Base-by-base conservation (phyloP, 345 rosid species). In the Isatis tinctoria region DNA sequence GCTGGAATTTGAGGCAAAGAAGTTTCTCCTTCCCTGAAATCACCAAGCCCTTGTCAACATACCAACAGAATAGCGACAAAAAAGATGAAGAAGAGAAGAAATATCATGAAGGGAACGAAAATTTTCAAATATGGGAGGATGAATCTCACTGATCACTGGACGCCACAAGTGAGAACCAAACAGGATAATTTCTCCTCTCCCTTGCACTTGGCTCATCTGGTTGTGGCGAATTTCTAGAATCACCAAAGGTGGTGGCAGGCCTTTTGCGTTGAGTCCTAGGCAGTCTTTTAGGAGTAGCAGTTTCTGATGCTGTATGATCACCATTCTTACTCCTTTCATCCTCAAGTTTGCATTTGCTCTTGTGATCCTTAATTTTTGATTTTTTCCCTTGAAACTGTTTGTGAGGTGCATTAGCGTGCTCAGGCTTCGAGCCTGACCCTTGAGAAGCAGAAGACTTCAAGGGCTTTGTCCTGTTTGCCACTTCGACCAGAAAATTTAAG, bases 131-230 rank as follows among this genome's bases (percentile, higher is more conserved):
- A 54, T 67, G 28, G 49, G 69, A 70, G 67, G 27, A 70, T 47
- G 73, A 67, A 70, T 64, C 93, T 89, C 81, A 94, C 98, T 83
- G 90, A 44, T 89, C 91, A 70, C 79, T 87, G 10, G 95, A 86
- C 44, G 97, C 92, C 35, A 94, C 83, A 76, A 91, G 82, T 4
- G 93, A 83, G 80, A 94, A 89, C 97, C 98, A 94, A 78, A 89
- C 84, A 53, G 94, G 88, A 72, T 83, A 74, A 69, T 67, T 61
- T 83, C 85, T 88, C 80, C 78, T 79, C 65, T 82, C 82, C 65
- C 47, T 84, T 13, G 78, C 76, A 65, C 76, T 76, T 5, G 84
- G 70, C 65, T 87, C 85, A 78, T 87, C 85, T 33, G 73, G 77
- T 65, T 87, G 90, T 10, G 82, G 84, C 12, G 92, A 83, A 75